phyloP scores from a whole-genome alignment of 2,329 filamentous ascomycete genomes.

The Boeremia exigua region DNA sequence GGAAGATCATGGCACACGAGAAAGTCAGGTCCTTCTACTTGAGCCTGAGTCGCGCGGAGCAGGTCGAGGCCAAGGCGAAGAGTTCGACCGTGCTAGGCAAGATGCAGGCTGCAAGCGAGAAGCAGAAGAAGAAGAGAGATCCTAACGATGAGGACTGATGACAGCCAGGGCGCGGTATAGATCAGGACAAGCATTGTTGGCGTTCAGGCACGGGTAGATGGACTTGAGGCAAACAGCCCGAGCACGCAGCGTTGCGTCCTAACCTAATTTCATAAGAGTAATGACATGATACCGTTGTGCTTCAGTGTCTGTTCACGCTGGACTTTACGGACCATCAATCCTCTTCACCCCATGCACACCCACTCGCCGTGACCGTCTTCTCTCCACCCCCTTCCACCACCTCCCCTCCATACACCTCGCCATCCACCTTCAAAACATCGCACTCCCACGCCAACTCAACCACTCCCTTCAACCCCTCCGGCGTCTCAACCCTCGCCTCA shows the following conservation, averaged over 20 bases:
- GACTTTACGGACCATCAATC: not conserved
- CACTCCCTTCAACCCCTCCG: not conserved
- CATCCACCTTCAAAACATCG: not conserved
- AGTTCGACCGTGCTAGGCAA: slow-evolving; percentile 40
- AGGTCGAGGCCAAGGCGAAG: slow-evolving; percentile 43
- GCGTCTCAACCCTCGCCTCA: not conserved
- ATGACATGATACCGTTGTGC: not conserved
- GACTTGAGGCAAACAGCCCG: not conserved
- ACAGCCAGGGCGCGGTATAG: not conserved
- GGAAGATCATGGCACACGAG: slow-evolving; percentile 92
- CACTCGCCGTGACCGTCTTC: not conserved
- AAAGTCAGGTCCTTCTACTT: slow-evolving; percentile 85
- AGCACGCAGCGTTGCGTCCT: not conserved
- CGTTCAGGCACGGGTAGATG: not conserved
- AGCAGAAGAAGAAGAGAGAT: slow-evolving; percentile 11
- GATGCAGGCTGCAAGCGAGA: slow-evolving; percentile 32
- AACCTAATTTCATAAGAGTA: too few relatives aligned
- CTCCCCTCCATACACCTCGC: not conserved
- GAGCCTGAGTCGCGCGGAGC: slow-evolving; percentile 76
- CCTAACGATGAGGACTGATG: not conserved
- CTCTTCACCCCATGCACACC: not conserved
- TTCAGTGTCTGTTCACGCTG: not conserved
- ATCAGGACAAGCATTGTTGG: not conserved
- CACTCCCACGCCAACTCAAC: slow-evolving; percentile 3
- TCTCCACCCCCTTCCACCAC: not conserved